phyloP scores from a whole-genome alignment of 345 rosid genomes.

The Syzygium oleosum region DNA sequence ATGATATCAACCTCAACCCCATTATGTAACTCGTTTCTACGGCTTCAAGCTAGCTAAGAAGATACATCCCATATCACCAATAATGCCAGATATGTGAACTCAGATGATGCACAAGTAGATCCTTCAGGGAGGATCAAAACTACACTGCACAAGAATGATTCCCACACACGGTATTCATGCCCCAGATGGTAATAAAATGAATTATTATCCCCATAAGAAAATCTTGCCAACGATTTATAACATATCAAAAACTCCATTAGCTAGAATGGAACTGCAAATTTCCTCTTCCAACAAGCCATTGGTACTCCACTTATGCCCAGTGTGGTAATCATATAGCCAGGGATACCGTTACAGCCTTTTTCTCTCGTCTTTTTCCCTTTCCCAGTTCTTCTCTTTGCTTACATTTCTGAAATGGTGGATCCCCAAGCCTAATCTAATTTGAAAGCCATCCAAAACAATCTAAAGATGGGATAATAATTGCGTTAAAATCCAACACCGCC shows the following conservation, averaged over 20 bases:
- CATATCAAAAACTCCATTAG: not conserved
- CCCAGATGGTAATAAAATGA: not conserved
- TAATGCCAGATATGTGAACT: not conserved
- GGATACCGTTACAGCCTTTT: not conserved
- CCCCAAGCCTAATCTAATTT: not conserved
- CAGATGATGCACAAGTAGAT: not conserved
- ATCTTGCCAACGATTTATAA: not conserved
- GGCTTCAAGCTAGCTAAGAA: not conserved
- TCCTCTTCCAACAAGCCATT: not conserved
- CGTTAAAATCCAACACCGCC: not conserved
- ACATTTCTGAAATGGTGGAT: not conserved
- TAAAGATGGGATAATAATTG: not conserved
- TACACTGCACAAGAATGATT: not conserved
- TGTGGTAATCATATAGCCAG: not conserved
- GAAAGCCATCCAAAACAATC: not conserved
- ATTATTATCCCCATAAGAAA: not conserved
- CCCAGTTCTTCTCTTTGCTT: not conserved
- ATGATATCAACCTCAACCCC: not conserved
- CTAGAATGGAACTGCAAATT: not conserved
- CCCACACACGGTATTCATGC: not conserved
- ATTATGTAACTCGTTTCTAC: not conserved
- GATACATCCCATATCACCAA: not conserved
- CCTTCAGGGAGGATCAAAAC: not conserved
- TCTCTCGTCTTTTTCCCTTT: not conserved
- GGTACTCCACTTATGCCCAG: not conserved